Evolutionary conservation across 148 eudicot species (phyloP).

Genomic region (Dysphania ambrosioides): DNA sequence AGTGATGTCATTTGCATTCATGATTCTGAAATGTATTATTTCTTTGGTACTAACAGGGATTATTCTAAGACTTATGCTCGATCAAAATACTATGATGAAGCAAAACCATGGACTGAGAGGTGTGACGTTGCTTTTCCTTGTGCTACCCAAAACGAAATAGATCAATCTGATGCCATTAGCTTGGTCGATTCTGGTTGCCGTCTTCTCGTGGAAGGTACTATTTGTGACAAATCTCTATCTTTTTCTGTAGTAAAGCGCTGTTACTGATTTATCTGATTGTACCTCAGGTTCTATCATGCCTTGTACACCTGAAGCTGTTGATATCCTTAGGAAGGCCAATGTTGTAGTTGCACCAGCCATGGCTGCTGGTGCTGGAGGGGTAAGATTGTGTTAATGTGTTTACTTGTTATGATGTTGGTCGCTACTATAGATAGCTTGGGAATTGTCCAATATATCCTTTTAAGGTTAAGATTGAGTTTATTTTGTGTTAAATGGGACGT

Average conservation of each 20-base stretch:
- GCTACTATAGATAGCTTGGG: neutral
- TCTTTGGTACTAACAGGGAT: conserved; percentile 54
- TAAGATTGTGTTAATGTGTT: conserved; percentile 30
- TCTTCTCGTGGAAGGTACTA: conserved; percentile 84
- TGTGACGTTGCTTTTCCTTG: conserved; percentile 98
- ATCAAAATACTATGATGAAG: conserved; percentile 91
- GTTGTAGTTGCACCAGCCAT: conserved; percentile 91
- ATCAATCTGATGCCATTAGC: conserved; percentile 83
- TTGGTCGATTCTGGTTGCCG: conserved; percentile 95
- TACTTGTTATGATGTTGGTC: neutral
- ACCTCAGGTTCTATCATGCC: conserved; percentile 90
- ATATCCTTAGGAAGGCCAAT: conserved; percentile 80
- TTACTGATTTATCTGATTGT: neutral
- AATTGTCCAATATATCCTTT: neutral
- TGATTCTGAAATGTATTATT: conserved; percentile 14
- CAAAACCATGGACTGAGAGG: conserved; percentile 95
- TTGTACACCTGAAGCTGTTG: conserved; percentile 90
- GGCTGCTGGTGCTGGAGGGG: conserved; percentile 99
- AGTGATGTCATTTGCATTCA: neutral
- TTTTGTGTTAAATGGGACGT: neutral
- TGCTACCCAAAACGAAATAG: conserved; percentile 90
- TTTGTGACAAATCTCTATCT: conserved; percentile 4
- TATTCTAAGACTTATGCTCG: conserved; percentile 96
- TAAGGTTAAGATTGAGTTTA: no score
- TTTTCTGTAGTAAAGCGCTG: neutral